Base-by-base conservation (phyloP, 2,329 filamentous ascomycete species). In the Ceratocystis lukuohia region DNA sequence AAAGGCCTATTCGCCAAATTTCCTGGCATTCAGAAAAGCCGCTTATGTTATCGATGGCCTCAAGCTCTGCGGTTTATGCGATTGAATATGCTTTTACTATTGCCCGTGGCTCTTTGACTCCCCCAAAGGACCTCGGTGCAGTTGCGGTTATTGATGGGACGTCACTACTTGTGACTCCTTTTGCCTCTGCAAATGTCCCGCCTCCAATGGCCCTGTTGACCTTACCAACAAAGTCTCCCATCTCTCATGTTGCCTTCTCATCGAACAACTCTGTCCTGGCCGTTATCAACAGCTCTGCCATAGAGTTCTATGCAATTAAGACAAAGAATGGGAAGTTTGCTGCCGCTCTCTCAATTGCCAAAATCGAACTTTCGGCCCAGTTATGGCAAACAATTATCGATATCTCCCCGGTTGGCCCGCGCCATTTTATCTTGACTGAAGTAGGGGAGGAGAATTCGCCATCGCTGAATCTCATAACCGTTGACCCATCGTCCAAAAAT, bases 161-260 rank as follows among this genome's bases (percentile, higher is more conserved):
- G 61, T 83, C 73, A 2, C 76, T 97, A 67, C 96, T 95, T 73
- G 75, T 97, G 59, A 97, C 94, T 0, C 91, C 94, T 0, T 82
- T 99, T 70, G 82, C 89, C 69, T 82, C 87, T 62, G 88, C 91
- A 12, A 96, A 94, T 71, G 81, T 96, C 2, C 94, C 94, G 28
- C 94, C 94, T 33, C 94, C 94, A 0, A 96, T 97, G 91, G 85
- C 91, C 17, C 80, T 93, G 69, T 88, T 88, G 70, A 89, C 95
- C 67, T 71, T 96, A 20, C 71, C 77, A 12, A 75, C 88, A 33
- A 78, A 82, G 15, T 80, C 80, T 0, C 85, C 87, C 65, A 81
- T 85, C 2, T 77, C 89, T 20, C 91, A 96, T 75, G 84, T 94
- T 64, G 84, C 87, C 0, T 85, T 96, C 70, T 88, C 84, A 62